Base-by-base conservation (phyloP, 108 stramenopile species). In the Bacterosira constricta region DNA sequence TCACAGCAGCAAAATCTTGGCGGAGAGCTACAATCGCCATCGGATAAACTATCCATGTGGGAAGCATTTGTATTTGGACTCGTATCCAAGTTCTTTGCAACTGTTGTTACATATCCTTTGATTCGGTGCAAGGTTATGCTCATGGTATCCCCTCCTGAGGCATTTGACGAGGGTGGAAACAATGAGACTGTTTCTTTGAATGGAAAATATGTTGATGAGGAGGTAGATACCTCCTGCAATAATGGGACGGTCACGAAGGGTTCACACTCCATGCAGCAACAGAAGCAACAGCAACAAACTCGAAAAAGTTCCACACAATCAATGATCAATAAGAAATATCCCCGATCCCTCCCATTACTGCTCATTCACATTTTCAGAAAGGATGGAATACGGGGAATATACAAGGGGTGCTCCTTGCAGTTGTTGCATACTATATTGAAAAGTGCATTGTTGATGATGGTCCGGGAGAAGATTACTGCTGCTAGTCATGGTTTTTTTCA, bases 81-180 rank as follows among this genome's bases (percentile, higher is more conserved):
- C 10, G 41, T 92, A 37, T 89, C 94, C 8, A 96, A 96, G 52
- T 89, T 92, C 63, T 56, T 88, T 21, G 97, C 97, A 10, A 98
- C 97, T n/a, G 73, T 96, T 5, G 63, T 85, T 21, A 98, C 97
- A 7, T 98, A 98, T 74, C 97, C 97, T 0, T 71, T 98, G 18
- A 97, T 98, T 57, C 90, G 97, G 38, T 92, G 93, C 26, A 98
- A 98, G 72, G 90, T 96, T 36, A 70, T 96, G 41, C 56, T 98
- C 71, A 96, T 98, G 95, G 86, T 90, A 6, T 55, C 60, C 27
- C 30, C 69, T 26, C 42, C 53, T 29, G 51, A 66, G 18, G 35
- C 59, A 47, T 54, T 66, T 36, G 50, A 46, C 11, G 38, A 35
- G 12, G 73, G n/a, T 17, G 58, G 58, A 46, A 38, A 62, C 59